A percentile compares a stretch with the other conserved stretches of the same genome.
These are phyloP conservation scores for Stipa capillata DNA, from an alignment of 176 grass and related monocot genomes.

Conservation along the genomic window DNA sequence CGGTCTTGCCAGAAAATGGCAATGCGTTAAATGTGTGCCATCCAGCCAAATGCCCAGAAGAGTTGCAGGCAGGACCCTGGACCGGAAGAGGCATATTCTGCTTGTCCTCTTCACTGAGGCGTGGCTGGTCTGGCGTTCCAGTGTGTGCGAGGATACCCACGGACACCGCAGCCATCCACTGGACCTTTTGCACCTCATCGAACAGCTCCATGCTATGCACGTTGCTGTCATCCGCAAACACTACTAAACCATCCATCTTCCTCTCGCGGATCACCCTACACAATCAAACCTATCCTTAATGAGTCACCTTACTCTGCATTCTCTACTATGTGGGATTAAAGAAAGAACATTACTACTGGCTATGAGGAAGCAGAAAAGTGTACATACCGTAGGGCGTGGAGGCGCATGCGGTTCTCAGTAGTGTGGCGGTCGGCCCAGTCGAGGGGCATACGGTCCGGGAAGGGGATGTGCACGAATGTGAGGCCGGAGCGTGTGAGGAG, in stretches of 20 bases:
- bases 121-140: slow-evolving; percentile 22
- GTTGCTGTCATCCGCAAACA: slow-evolving; percentile 96
- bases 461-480: slow-evolving; percentile 70
- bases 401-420: slow-evolving; percentile 74
- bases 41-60: slow-evolving; percentile 60
- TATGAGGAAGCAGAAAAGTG: not conserved
- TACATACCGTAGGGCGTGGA: slow-evolving; percentile 61
- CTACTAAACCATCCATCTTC: slow-evolving; percentile 78
- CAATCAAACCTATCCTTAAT: slow-evolving; percentile 1
- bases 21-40: slow-evolving; percentile 84
- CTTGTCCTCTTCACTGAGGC: slow-evolving; percentile 63
- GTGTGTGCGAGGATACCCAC: slow-evolving; percentile 80
- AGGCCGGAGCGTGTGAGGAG: slow-evolving; percentile 50
- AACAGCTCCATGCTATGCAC: slow-evolving; percentile 97
- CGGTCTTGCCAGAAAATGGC: slow-evolving; percentile 47
- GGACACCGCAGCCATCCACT: slow-evolving; percentile 85
- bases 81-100: slow-evolving; percentile 68
- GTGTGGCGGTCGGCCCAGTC: slow-evolving; percentile 70
- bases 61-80: slow-evolving; percentile 89
- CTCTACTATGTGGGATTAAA: too few species aligned
- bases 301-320: not conserved
- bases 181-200: slow-evolving; percentile 94
- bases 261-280: slow-evolving; percentile 76
- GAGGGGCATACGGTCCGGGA: slow-evolving; percentile 61
- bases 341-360: too few species aligned